Percentiles rank a stretch among this genome's conserved stretches.
These are phyloP conservation scores for Colletotrichum sublineola DNA, from an alignment of 2,329 filamentous ascomycete species.

Conservation along the genomic window DNA sequence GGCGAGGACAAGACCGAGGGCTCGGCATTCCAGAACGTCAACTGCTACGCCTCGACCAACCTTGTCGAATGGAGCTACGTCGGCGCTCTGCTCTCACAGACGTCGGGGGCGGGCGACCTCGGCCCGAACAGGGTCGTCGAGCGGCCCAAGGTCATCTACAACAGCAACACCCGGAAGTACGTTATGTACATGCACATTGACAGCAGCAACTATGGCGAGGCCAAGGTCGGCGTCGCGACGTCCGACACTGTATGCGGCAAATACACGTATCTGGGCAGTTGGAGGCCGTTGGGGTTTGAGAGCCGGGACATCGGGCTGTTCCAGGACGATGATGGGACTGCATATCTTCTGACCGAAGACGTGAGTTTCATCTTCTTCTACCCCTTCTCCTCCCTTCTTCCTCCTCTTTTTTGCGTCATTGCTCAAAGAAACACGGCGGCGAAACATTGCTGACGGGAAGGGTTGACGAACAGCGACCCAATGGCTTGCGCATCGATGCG, in stretches of 20 bases:
- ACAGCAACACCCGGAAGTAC: conserved; percentile 71
- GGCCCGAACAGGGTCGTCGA: conserved; percentile 74
- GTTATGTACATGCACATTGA: conserved; percentile 80
- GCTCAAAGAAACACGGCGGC: not conserved
- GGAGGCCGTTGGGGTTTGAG: conserved; percentile 50
- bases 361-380: conserved; percentile 8
- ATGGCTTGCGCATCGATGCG: conserved; percentile 61
- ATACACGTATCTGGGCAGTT: conserved; percentile 59
- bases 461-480: conserved; percentile 24
- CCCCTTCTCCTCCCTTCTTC: not conserved
- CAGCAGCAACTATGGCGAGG: conserved; percentile 70
- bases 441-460: conserved; percentile 2
- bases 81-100: conserved; percentile 68
- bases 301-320: conserved; percentile 70
- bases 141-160: conserved; percentile 77
- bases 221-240: conserved; percentile 74
- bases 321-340: conserved; percentile 72
- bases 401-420: not conserved
- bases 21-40: conserved; percentile 72
- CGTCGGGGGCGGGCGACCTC: conserved; percentile 64
- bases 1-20: conserved; percentile 79
- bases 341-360: conserved; percentile 73
- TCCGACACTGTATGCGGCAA: conserved; percentile 70
- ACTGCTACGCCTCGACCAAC: conserved; percentile 76
- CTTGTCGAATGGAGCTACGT: conserved; percentile 75